Evolutionary conservation across 2,329 filamentous ascomycete species (phyloP), one percentile per base, ranked within the genome.

Genomic region (Pseudocercospora macadamiae): DNA sequence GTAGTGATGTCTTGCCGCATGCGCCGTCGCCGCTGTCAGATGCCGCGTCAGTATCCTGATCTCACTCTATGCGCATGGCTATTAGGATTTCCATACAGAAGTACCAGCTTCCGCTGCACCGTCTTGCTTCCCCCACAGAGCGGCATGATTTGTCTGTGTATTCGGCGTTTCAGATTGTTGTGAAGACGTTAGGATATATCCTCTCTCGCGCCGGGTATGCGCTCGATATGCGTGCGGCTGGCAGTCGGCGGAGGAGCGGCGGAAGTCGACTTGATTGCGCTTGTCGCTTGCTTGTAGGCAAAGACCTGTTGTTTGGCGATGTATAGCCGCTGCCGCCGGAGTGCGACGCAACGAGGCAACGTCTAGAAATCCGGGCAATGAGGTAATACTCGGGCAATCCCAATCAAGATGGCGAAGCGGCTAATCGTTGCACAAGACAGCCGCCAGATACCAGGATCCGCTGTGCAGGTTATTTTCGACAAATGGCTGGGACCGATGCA

Each of bases 81-180:
- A 32, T 34, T 21, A 7, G 12, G 8, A 34, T 23, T 23, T 73
- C 59, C 63, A 84, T 79, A 96, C 89, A 97, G 83, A 70, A 97
- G 84, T 72, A 97, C 92, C 79, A 97, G 89, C 87, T 97, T 97
- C 80, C 92, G 90, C 85, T 96, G 90, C 70, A 93, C 91, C 56
- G 90, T 92, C 81, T 96, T 81, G 60, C 75, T 77, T 67, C 78
- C 79, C 72, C 79, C 79, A 68, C 79, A 81, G 70, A 80, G 73
- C 67, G 76, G 76, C 79, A 81, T 75, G 32, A 52, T 70, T 61
- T 32, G 60, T 57, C 25, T 39, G 36, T 49, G 12, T 25, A 18
- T 14, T 44, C 23, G 21, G 32, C 32, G 54, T 23, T 36, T 51
- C 23, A 37, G 16, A 26, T 21, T 39, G 54, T 21, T 49, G 47